Conservation (phyloP, 2,329 filamentous ascomycete species). For the Aspergillus melleus region DNA sequence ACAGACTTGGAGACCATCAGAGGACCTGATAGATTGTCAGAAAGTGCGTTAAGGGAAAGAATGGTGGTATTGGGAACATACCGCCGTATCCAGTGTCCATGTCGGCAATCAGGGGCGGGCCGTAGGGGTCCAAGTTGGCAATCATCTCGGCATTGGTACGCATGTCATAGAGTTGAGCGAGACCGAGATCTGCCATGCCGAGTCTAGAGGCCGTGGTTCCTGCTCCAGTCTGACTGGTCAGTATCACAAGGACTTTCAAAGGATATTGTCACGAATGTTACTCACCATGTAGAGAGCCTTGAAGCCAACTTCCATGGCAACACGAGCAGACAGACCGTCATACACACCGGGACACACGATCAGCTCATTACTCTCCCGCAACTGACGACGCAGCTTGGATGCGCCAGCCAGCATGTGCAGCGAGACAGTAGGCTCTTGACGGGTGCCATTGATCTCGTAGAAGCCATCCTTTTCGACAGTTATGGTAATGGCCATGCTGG, state of each 20-base stretch:
- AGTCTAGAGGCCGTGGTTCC: constrained; percentile 62
- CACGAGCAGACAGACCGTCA: constrained; percentile 65
- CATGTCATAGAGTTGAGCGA: constrained; percentile 65
- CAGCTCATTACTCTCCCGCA: constrained; percentile 29
- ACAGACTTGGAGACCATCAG: constrained; percentile 50
- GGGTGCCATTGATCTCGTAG: constrained; percentile 32
- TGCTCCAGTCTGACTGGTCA: constrained; percentile 55
- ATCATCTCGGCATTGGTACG: constrained; percentile 64
- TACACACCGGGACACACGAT: constrained; percentile 67
- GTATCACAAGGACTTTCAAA: not conserved
- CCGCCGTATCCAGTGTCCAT: constrained; percentile 57
- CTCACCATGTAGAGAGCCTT: constrained; percentile 67
- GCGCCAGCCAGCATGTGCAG: constrained; percentile 30
- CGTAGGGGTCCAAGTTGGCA: constrained; percentile 55
- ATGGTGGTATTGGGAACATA: constrained; percentile 10
- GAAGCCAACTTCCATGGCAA: constrained; percentile 64
- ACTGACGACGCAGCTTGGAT: constrained; percentile 29
- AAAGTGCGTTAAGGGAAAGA: not conserved
- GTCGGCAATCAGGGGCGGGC: constrained; percentile 60
- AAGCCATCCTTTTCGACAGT: constrained; percentile 34
- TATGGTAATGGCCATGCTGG: constrained; percentile 32
- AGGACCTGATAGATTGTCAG: constrained; percentile 31
- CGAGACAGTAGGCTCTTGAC: constrained; percentile 29
- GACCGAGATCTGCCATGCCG: constrained; percentile 63
- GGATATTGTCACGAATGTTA: not conserved